phyloP scores from a whole-genome alignment of 257 asterid species.

The Nemophila menziesii region DNA sequence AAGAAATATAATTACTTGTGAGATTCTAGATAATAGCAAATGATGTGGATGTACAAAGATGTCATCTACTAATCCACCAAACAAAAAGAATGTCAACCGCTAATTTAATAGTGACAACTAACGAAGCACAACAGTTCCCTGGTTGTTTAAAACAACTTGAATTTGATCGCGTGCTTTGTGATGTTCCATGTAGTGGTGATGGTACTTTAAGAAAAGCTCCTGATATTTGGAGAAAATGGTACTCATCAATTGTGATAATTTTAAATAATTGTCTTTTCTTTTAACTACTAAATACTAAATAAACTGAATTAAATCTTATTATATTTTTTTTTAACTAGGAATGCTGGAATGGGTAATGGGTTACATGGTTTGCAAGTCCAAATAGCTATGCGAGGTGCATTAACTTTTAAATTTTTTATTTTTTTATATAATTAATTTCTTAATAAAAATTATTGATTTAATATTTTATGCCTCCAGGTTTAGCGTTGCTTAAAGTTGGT shows the following conservation, averaged over 20 bases:
- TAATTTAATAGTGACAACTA: constrained; percentile 93
- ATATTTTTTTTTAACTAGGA: constrained; percentile 46
- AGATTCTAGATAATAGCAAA: constrained; percentile 69
- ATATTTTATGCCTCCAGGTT: constrained; percentile 33
- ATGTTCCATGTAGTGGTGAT: constrained; percentile 99
- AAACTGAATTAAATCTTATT: constrained; percentile 3
- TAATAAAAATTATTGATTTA: too few relatives aligned
- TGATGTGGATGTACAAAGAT: constrained; percentile 92
- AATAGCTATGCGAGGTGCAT: constrained; percentile 90
- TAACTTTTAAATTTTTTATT: constrained; percentile 1
- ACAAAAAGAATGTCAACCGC: constrained; percentile 99
- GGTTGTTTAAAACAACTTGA: constrained; percentile 78
- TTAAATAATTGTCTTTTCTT: constrained; percentile 5
- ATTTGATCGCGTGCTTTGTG: constrained; percentile 96
- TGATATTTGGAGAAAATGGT: constrained; percentile 99
- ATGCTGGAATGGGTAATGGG: constrained; percentile 76
- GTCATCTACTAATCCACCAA: constrained; percentile 98
- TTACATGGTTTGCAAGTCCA: constrained; percentile 92
- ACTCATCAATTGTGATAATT: constrained; percentile 10
- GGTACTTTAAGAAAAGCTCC: constrained; percentile 99
- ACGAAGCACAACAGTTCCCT: constrained; percentile 99
- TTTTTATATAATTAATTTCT: too few relatives aligned
- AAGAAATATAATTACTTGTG: not conserved
- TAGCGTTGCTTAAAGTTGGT: constrained; percentile 92
- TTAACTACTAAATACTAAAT: constrained; percentile 2